Evolutionary conservation across 2,329 filamentous ascomycete genomes (phyloP).

Genomic region (Calonectria leucothoes): DNA sequence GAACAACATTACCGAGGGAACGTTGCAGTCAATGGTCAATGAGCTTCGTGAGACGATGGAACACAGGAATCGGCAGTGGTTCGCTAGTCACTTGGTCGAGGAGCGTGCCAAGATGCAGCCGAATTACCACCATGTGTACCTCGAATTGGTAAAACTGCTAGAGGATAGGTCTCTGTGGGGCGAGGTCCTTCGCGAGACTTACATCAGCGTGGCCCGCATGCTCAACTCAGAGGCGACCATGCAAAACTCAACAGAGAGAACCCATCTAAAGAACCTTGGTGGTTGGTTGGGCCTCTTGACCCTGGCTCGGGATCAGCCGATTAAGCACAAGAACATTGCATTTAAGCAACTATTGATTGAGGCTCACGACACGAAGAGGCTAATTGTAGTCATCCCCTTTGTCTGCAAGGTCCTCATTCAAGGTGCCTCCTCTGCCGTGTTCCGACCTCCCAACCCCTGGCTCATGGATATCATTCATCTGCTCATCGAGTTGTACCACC

Average conservation of each 20-base stretch:
- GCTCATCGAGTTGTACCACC: slow-evolving; percentile 92
- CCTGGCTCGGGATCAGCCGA: slow-evolving; percentile 91
- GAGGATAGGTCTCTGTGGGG: slow-evolving; percentile 83
- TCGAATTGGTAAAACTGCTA: slow-evolving; percentile 88
- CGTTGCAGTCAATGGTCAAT: slow-evolving; percentile 83
- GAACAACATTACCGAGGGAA: slow-evolving; percentile 95
- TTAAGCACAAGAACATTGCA: slow-evolving; percentile 95
- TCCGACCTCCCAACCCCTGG: slow-evolving; percentile 96
- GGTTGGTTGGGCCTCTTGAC: slow-evolving; percentile 95
- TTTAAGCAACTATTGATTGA: slow-evolving; percentile 97
- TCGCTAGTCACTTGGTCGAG: slow-evolving; percentile 93
- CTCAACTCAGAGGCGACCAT: slow-evolving; percentile 91
- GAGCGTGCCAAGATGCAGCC: slow-evolving; percentile 97
- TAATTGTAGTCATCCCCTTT: slow-evolving; percentile 94
- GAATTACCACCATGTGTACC: slow-evolving; percentile 94
- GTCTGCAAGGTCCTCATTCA: slow-evolving; percentile 96
- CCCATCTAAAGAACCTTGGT: slow-evolving; percentile 92
- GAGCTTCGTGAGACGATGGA: slow-evolving; percentile 85
- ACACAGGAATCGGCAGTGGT: slow-evolving; percentile 92
- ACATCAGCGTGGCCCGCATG: slow-evolving; percentile 85
- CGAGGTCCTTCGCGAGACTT: slow-evolving; percentile 94
- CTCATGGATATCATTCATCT: slow-evolving; percentile 94
- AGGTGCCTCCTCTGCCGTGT: slow-evolving; percentile 86
- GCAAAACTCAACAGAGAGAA: slow-evolving; percentile 84
- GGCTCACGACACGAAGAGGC: slow-evolving; percentile 89